A percentile compares a stretch with the other conserved stretches of the same genome.
phyloP scores from a whole-genome alignment of 768 basidiomycete genomes.

The Amanita exitialis region DNA sequence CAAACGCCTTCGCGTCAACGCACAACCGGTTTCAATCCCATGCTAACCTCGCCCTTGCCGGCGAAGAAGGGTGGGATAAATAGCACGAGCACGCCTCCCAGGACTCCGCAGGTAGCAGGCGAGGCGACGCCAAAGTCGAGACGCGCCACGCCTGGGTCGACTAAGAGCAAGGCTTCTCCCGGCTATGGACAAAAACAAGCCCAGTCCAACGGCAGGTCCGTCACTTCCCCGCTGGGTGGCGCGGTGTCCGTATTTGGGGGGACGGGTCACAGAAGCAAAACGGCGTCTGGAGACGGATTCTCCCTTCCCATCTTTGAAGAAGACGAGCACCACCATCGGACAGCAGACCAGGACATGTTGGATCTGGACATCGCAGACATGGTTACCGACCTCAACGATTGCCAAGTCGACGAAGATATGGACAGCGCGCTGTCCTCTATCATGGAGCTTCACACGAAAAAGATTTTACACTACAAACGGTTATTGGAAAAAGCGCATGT shows the following conservation, averaged over 20 bases:
- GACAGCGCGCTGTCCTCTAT: slow-evolving; percentile 26
- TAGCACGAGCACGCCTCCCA: background rate
- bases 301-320: slow-evolving; percentile 4
- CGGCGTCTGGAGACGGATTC: background rate
- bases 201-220: slow-evolving; percentile 15
- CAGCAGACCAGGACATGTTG: background rate
- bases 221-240: slow-evolving; percentile 2
- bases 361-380: slow-evolving; percentile 38
- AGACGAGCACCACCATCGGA: slow-evolving; percentile 5
- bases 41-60: slow-evolving; percentile 29
- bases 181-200: slow-evolving; percentile 13
- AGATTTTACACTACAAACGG: slow-evolving; percentile 67
- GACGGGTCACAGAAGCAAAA: background rate
- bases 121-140: slow-evolving; percentile 16
- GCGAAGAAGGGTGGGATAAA: slow-evolving; percentile 11
- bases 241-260: background rate
- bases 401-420: slow-evolving; percentile 65
- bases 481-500: slow-evolving; percentile 76
- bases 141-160: slow-evolving; percentile 30
- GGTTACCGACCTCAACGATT: slow-evolving; percentile 51
- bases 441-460: slow-evolving; percentile 34
- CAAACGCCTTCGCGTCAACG: slow-evolving; percentile 10
- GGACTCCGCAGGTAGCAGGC: background rate
- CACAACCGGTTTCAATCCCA: slow-evolving; percentile 21
- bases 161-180: slow-evolving; percentile 18